These are phyloP conservation scores for Hypsizygus ulmarius DNA, from an alignment of 1,284 basidiomycete genomes.

Conservation along the genomic window DNA sequence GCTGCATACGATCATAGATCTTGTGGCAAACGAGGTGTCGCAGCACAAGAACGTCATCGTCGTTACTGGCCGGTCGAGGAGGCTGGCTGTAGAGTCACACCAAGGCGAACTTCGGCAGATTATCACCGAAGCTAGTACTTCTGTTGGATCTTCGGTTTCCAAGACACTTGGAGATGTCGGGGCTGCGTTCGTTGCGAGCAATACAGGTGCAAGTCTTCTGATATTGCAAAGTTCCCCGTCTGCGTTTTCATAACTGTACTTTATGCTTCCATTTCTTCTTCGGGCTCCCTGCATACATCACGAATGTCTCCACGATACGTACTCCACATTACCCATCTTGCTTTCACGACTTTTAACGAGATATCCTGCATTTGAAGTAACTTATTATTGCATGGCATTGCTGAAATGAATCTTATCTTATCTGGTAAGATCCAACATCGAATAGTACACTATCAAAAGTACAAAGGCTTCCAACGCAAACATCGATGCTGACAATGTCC, in stretches of 20 bases:
- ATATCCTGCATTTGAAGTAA: background rate
- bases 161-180: conserved; percentile 78
- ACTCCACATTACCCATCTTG: background rate
- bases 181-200: conserved; percentile 58
- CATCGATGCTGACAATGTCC: background rate
- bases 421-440: conserved; percentile 1
- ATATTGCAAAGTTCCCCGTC: conserved; percentile 53
- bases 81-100: conserved; percentile 59
- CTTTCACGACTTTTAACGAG: background rate
- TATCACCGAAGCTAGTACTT: conserved; percentile 42
- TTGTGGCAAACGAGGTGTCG: conserved; percentile 30
- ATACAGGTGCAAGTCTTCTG: conserved; percentile 52
- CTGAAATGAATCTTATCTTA: conserved; percentile 8
- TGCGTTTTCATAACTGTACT: background rate
- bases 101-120: conserved; percentile 57
- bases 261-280: background rate
- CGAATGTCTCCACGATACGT: background rate
- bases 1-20: conserved; percentile 52
- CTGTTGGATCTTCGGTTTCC: conserved; percentile 57
- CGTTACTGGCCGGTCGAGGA: conserved; percentile 71
- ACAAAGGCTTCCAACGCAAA: conserved; percentile 4
- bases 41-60: conserved; percentile 50
- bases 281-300: background rate
- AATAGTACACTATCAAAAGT: background rate
- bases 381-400: too few relatives aligned